A percentile compares a stretch with the other conserved stretches of the same genome.
These are phyloP conservation scores for Pyrrhoderma lamaoense DNA, from an alignment of 1,284 basidiomycete genomes.

Conservation along the genomic window DNA sequence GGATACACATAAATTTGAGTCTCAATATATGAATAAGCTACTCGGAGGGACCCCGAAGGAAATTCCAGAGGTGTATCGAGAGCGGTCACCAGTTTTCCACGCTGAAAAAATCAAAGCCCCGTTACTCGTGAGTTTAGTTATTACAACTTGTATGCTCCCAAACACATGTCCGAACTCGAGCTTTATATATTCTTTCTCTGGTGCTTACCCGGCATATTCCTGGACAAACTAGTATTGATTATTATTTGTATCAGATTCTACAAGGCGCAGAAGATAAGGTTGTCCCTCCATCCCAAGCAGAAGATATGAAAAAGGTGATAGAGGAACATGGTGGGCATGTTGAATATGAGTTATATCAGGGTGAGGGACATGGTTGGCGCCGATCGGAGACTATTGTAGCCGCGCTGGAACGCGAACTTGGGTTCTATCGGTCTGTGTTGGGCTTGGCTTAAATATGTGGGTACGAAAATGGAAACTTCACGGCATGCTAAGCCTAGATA, in stretches of 20 bases:
- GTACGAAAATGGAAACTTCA: conserved; percentile 46
- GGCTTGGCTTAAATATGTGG: conserved; percentile 23
- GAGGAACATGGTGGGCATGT: conserved; percentile 35
- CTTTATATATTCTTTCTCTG: background rate
- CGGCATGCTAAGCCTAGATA: no score
- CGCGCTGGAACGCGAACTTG: conserved; percentile 37
- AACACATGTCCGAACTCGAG: background rate
- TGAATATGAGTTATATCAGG: conserved; percentile 43
- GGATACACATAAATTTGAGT: conserved; percentile 64
- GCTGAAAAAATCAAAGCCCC: conserved; percentile 45
- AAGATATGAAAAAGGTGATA: conserved; percentile 38
- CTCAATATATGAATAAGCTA: conserved; percentile 45
- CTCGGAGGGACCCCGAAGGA: conserved; percentile 46
- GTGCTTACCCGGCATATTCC: background rate
- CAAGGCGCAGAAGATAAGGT: conserved; percentile 51
- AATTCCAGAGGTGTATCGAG: conserved; percentile 40
- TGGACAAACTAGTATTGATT: background rate
- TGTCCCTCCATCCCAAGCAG: conserved; percentile 50
- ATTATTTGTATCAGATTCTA: conserved; percentile 33
- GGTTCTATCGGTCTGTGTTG: conserved; percentile 32
- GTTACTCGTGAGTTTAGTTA: conserved; percentile 35
- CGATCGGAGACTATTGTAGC: conserved; percentile 36
- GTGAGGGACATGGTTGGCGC: conserved; percentile 53
- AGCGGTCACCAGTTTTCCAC: conserved; percentile 44
- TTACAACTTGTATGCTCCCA: no score